phyloP scores from a whole-genome alignment of 2,329 filamentous ascomycete species.

The Ophiostoma ulmi region DNA sequence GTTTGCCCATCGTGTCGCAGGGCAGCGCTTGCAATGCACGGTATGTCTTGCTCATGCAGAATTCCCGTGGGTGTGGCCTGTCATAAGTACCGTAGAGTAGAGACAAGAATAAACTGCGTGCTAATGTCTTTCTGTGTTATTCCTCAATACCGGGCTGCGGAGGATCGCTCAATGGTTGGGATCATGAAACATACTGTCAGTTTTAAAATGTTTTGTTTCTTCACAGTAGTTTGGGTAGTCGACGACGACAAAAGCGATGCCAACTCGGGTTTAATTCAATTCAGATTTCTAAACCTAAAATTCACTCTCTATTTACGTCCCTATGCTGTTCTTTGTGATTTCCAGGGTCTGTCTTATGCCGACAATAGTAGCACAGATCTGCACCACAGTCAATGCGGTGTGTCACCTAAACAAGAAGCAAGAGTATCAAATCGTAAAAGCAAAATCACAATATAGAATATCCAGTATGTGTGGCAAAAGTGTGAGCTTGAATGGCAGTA shows the following conservation, averaged over 20 bases:
- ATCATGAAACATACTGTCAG: conserved; percentile 6
- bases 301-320: too few relatives aligned
- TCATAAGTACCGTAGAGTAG: neutral
- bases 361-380: neutral
- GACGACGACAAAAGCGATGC: neutral
- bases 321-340: too few relatives aligned
- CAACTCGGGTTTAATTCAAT: too few relatives aligned
- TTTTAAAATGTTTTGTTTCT: conserved; percentile 1
- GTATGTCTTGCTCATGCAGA: conserved; percentile 8
- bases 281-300: too few relatives aligned
- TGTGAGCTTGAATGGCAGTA: neutral
- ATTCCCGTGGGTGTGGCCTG: neutral
- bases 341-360: neutral
- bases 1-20: neutral
- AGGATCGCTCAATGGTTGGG: neutral
- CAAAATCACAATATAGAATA: neutral
- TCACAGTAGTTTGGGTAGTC: neutral
- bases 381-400: neutral
- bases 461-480: neutral
- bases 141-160: too few relatives aligned
- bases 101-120: too few relatives aligned
- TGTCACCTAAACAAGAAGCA: neutral
- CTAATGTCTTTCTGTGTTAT: too few relatives aligned
- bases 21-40: conserved; percentile 9
- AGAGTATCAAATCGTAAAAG: neutral